A percentile compares a stretch with the other conserved stretches of the same genome.
phyloP scores from a whole-genome alignment of 495 filamentous ascomycete genomes.

The Aspergillus sclerotiicarbonarius region DNA sequence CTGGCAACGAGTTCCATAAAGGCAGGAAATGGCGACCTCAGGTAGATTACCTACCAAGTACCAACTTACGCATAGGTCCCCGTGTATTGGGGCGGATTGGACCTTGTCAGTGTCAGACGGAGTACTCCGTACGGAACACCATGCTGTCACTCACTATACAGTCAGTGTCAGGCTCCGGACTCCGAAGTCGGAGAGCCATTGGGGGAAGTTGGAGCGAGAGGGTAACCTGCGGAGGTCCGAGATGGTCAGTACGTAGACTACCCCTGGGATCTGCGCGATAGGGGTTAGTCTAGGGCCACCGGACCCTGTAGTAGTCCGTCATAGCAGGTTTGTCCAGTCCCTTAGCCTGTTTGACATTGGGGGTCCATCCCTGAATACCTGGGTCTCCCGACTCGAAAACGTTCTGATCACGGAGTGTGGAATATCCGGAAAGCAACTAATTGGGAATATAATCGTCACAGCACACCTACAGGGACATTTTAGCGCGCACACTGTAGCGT shows the following conservation, averaged over 20 bases:
- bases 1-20: neutral
- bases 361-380: neutral
- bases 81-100: neutral
- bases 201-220: conserved; percentile 1
- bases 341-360: neutral
- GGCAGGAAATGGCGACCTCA: neutral
- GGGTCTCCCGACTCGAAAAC: neutral
- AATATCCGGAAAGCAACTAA: neutral
- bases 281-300: neutral
- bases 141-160: neutral
- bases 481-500: neutral
- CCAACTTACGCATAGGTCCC: neutral
- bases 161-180: neutral
- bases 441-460: neutral
- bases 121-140: neutral
- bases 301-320: conserved; percentile 1
- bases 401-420: neutral
- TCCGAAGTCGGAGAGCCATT: conserved; percentile 13
- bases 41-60: neutral
- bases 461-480: neutral
- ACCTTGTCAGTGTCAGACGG: neutral
- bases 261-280: conserved; percentile 8
- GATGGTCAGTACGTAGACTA: neutral
- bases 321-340: neutral
- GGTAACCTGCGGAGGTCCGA: conserved; percentile 4